Evolutionary conservation across 192 early-diverging fungal genomes (phyloP), one percentile per base, ranked within the genome.

Genomic region (Funneliformis geosporum): DNA sequence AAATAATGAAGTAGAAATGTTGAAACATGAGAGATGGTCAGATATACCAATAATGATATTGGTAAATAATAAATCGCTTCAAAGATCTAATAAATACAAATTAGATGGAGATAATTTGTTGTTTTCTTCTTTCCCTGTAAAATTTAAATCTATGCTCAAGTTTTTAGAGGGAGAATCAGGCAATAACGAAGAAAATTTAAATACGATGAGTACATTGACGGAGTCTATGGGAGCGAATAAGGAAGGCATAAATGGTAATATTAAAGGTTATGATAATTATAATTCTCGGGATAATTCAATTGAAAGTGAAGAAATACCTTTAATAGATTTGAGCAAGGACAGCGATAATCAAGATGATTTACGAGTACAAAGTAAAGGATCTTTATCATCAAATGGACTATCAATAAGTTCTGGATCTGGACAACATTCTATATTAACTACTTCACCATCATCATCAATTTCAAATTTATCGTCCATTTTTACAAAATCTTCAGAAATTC

Each of bases 101-200:
- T n/a, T 73, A 42, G 71, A 55, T 5, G 71, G 44, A 46, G 44
- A 23, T 23, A 73, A 73, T 73, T 5, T 73, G 25, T 25, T 12
- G 5, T 73, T 23, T 47, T 73, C 71, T 50, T 47, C 71, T 23
- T 23, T 47, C 10, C 71, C 71, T 27, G 71, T 59, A 7, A 73
- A 73, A 73, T 73, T 73, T 73, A 73, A 73, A 43, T 46, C 71
- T 23, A 73, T 73, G 71, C 44, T 73, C n/a, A 73, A 55, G 4
- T 73, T 73, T 28, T 73, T 73, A 43, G 71, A 73, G 8, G 47
- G 70, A 44, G 46, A 73, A 27, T 21, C 11, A 55, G 21, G 1
- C 1, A 18, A 55, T 1, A 11, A n/a, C 1, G 14, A 5, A 4
- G 18, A 55, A 55, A 55, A 55, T 50, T 50, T 4, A 12, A 50